Evolutionary conservation across 2,329 filamentous ascomycete genomes (phyloP).

Genomic region (Tolypocladium amazonense): DNA sequence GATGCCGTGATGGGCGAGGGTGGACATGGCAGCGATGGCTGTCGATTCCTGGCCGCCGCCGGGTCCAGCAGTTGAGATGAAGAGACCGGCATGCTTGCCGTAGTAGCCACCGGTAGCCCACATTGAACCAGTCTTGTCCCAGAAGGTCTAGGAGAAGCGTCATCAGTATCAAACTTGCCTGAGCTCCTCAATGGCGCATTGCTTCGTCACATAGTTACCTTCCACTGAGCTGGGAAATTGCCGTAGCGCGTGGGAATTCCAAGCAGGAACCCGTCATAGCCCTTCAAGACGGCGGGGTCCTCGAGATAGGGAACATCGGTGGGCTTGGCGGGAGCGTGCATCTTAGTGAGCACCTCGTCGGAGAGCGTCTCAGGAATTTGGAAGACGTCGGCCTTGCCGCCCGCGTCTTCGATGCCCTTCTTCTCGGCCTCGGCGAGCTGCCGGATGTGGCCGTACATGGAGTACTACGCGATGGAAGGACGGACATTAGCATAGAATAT

Average conservation of each 20-base stretch:
- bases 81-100: slow-evolving; percentile 86
- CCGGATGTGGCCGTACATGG: slow-evolving; percentile 86
- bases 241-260: slow-evolving; percentile 95
- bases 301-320: slow-evolving; percentile 53
- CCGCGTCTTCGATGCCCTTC: slow-evolving; percentile 78
- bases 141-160: slow-evolving; percentile 44
- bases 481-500: not conserved
- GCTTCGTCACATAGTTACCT: slow-evolving; percentile 28
- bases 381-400: slow-evolving; percentile 71
- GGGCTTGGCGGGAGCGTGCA: slow-evolving; percentile 77
- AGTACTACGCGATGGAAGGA: slow-evolving; percentile 51
- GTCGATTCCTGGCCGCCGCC: slow-evolving; percentile 95
- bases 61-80: slow-evolving; percentile 73
- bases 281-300: slow-evolving; percentile 47
- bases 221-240: slow-evolving; percentile 96
- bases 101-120: slow-evolving; percentile 69
- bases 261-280: slow-evolving; percentile 83
- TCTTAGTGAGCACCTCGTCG: slow-evolving; percentile 74
- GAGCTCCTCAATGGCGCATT: not conserved
- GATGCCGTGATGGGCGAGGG: slow-evolving; percentile 85
- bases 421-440: slow-evolving; percentile 82
- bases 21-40: slow-evolving; percentile 69
- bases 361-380: slow-evolving; percentile 85
- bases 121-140: slow-evolving; percentile 80
- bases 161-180: not conserved